phyloP scores from a whole-genome alignment of 805 yeast species.

The Candida orba region DNA sequence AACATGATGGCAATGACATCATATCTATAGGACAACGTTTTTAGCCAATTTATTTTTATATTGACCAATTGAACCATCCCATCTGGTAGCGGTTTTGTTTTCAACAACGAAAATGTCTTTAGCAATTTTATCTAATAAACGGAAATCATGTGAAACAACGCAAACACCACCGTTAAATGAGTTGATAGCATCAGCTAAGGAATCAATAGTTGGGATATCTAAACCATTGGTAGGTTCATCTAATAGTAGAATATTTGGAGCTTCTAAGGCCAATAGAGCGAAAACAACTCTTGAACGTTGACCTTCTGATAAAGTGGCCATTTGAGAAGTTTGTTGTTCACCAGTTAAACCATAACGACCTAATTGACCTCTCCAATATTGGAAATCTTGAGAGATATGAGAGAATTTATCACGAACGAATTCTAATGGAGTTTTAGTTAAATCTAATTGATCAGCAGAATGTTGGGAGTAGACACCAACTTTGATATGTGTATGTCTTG shows the following conservation, averaged over 20 bases:
- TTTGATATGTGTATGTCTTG: conserved; percentile 95
- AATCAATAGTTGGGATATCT: conserved; percentile 97
- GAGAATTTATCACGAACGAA: conserved; percentile 94
- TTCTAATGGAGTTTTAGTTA: conserved; percentile 91
- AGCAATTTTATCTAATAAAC: conserved; percentile 93
- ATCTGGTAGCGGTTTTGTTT: conserved; percentile 89
- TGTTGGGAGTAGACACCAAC: conserved; percentile 99
- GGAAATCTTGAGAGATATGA: conserved; percentile 90
- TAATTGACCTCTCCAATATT: conserved; percentile 96
- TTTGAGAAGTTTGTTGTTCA: conserved; percentile 96
- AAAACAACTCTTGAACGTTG: conserved; percentile 99
- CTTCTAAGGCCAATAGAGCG: conserved; percentile 89
- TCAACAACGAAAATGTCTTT: conserved; percentile 96
- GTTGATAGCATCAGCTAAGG: conserved; percentile 93
- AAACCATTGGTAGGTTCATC: conserved; percentile 99
- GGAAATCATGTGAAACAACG: conserved; percentile 98
- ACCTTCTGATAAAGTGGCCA: conserved; percentile 98
- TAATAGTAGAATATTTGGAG: conserved; percentile 88
- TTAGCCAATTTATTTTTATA: conserved; percentile 94
- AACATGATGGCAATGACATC: too few species aligned
- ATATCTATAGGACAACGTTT: conserved; percentile 63
- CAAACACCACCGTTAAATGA: conserved; percentile 97
- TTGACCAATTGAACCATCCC: conserved; percentile 88
- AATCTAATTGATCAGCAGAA: conserved; percentile 95
- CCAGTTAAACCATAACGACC: conserved; percentile 99